A percentile compares a stretch with the other conserved stretches of the same genome.
These are phyloP conservation scores for Musa acuminata DNA, from an alignment of 176 grass and related monocot species.

Conservation along the genomic window DNA sequence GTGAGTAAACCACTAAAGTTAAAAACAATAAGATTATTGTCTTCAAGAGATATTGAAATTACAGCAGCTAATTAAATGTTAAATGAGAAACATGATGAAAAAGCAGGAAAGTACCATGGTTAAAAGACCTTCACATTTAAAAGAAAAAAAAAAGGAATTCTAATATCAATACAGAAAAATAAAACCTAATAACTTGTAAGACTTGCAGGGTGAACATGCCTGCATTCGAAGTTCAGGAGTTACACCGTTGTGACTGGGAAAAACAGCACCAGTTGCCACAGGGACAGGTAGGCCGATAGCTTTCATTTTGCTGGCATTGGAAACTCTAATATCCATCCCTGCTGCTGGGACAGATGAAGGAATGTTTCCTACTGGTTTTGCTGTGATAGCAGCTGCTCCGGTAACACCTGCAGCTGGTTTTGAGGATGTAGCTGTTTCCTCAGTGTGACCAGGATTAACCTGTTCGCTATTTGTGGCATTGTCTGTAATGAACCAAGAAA, in stretches of 20 bases:
- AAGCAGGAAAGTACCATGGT: background rate
- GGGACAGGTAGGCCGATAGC: slow-evolving; percentile 29
- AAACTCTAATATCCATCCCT: slow-evolving; percentile 20
- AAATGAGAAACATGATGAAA: background rate
- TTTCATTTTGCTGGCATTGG: slow-evolving; percentile 22
- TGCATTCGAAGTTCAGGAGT: slow-evolving; percentile 39
- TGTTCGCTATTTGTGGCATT: slow-evolving; percentile 13
- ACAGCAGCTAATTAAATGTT: background rate
- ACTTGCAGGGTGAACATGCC: slow-evolving; percentile 29
- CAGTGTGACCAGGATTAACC: slow-evolving; percentile 20
- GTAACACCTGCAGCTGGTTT: slow-evolving; percentile 31
- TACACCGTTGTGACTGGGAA: slow-evolving; percentile 32
- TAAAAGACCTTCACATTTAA: background rate
- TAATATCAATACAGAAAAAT: background rate
- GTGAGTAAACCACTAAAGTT: background rate
- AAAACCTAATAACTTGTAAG: background rate
- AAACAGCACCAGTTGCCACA: slow-evolving; percentile 21
- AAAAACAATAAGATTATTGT: background rate
- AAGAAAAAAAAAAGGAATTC: background rate
- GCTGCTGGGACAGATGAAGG: slow-evolving; percentile 26
- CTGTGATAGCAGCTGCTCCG: slow-evolving; percentile 21
- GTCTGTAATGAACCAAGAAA: slow-evolving; percentile 21
- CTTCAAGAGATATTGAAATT: background rate
- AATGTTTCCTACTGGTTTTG: slow-evolving; percentile 32
- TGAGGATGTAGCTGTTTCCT: slow-evolving; percentile 33